Evolutionary conservation across 495 filamentous ascomycete species (phyloP).

Genomic region (Xylaria scruposa): DNA sequence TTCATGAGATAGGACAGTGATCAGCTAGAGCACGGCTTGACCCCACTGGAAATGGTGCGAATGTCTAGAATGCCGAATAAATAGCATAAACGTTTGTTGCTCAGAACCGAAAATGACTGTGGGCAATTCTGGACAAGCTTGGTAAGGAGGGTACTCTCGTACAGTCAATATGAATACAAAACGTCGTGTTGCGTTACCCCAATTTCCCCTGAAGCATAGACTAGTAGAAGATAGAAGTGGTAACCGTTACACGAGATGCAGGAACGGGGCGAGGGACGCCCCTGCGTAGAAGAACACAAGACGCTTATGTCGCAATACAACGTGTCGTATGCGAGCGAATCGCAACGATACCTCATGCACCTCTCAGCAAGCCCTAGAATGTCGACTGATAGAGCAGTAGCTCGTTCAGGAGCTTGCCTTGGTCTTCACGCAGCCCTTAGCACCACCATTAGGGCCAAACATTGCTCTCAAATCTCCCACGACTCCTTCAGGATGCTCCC

Average conservation of each 20-base stretch:
- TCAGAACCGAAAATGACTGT: not conserved
- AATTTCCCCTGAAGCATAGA: not conserved
- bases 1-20: not conserved
- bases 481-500: slow-evolving; percentile 62
- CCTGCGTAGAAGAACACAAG: not conserved
- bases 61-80: not conserved
- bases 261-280: not conserved
- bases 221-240: not conserved
- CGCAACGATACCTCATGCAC: not conserved
- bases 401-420: not conserved
- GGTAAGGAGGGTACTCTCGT: not conserved
- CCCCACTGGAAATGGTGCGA: not conserved
- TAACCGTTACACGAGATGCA: not conserved
- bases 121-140: not conserved
- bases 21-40: not conserved
- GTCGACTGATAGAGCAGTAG: slow-evolving; percentile 18
- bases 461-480: slow-evolving; percentile 62
- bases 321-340: not conserved
- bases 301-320: not conserved
- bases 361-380: not conserved
- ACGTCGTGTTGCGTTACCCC: not conserved
- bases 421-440: slow-evolving; percentile 24
- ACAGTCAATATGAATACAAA: not conserved
- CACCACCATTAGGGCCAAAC: slow-evolving; percentile 50
- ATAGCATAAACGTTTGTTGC: not conserved